Evolutionary conservation across 495 filamentous ascomycete genomes (phyloP), one percentile per base, ranked within the genome.

Genomic region (Durotheca rogersii): DNA sequence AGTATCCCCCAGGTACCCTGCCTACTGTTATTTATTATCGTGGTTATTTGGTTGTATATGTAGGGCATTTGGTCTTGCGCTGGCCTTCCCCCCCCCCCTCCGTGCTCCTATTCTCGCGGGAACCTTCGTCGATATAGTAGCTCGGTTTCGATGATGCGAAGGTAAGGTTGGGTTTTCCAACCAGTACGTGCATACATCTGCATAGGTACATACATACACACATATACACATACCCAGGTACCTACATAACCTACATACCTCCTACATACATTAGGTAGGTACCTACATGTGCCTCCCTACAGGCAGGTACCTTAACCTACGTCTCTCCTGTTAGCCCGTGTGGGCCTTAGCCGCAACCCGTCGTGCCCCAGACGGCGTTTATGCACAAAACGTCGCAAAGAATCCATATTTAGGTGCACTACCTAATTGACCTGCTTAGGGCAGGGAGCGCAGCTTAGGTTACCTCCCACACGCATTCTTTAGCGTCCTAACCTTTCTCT

Each of bases 1-100:
- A 41, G 62, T 66, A 62, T 42, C 53, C 30, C 9, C 3, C 16
- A 43, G 5, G 60, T 63, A 60, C 43, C 23, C 23, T 27, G 4
- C 9, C 23, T 4, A 27, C 4, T 27, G 23, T 27, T 9, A 4
- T 9, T 27, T 27, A 4, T 9, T 9, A 4, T 27, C 23, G 4
- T 27, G 9, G 4, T 27, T 27, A 27, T 27, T 27, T 27, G 9
- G n/a, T 27, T 27, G 4, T 27, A 27, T 27, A 4, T 27, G 4
- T 27, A 27, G 4, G n/a, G n/a, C n/a, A n/a, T 27, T 27, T 27
- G 4, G 9, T 27, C 9, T 27, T 27, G 4, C 9, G 9, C 9
- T 27, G 4, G 4, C 4, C 9, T 27, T 9, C 9, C 9, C 9
- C 23, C 23, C 9, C 23, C 23, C 9, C 23, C 9, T 27, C 23